A percentile compares a stretch with the other conserved stretches of the same genome.
Evolutionary conservation across 1,284 basidiomycete species (phyloP).

Genomic region (Porogramme epimiltina): DNA sequence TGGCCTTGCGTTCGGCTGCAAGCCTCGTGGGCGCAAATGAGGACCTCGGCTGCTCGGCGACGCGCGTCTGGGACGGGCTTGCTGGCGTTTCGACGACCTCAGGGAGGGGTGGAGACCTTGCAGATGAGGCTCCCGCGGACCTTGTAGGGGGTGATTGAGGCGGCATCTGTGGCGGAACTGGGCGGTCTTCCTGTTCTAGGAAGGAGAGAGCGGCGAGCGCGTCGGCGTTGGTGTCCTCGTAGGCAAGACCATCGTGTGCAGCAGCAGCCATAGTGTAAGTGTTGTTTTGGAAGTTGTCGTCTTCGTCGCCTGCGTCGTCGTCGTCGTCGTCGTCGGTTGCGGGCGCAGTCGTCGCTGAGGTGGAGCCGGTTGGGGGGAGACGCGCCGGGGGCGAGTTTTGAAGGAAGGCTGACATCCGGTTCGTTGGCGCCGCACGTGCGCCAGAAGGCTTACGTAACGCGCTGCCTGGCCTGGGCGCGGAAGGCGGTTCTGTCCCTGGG

Average conservation of each 20-base stretch:
- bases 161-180: conserved; percentile 15
- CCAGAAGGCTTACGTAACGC: conserved; percentile 62
- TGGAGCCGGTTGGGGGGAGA: conserved; percentile 16
- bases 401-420: conserved; percentile 26
- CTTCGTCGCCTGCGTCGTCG: conserved; percentile 15
- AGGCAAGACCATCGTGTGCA: conserved; percentile 3
- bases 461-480: conserved; percentile 21
- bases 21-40: conserved; percentile 85
- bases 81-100: conserved; percentile 29
- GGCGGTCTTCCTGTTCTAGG: conserved; percentile 56
- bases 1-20: conserved; percentile 81
- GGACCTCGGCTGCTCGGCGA: conserved; percentile 48
- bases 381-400: conserved; percentile 22
- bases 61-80: conserved; percentile 32
- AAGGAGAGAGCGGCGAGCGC: conserved; percentile 78
- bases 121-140: conserved; percentile 14
- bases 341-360: conserved; percentile 19
- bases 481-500: conserved; percentile 9
- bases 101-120: conserved; percentile 24
- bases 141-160: conserved; percentile 24
- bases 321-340: conserved; percentile 18
- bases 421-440: conserved; percentile 73
- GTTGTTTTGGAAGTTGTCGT: conserved; percentile 20
- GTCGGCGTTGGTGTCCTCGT: conserved; percentile 61
- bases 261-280: conserved; percentile 12